phyloP scores from a whole-genome alignment of 805 yeast species.

The Candida xiaguanensis region DNA sequence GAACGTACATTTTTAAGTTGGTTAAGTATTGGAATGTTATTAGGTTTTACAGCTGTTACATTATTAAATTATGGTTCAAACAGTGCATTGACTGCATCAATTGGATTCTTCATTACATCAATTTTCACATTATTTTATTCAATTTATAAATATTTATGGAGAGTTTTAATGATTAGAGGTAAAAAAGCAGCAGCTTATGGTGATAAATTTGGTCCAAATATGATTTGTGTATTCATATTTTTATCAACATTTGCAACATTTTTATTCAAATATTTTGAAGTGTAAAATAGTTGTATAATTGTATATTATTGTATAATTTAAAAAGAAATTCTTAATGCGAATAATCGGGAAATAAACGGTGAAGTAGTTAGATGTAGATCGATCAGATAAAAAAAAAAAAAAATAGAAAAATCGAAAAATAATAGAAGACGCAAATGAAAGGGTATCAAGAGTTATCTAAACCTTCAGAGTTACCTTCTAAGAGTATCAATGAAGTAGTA shows the following conservation, averaged over 20 bases:
- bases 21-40: slow-evolving; percentile 84
- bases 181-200: slow-evolving; percentile 83
- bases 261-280: slow-evolving; percentile 45
- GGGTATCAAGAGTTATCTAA: background rate
- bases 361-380: background rate
- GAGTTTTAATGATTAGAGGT: slow-evolving; percentile 78
- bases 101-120: slow-evolving; percentile 83
- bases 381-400: slow-evolving; percentile 2
- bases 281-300: background rate
- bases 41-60: slow-evolving; percentile 87
- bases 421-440: background rate
- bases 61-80: slow-evolving; percentile 79
- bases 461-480: slow-evolving; percentile 3
- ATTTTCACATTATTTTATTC: slow-evolving; percentile 71
- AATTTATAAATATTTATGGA: slow-evolving; percentile 68
- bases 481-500: slow-evolving; percentile 5
- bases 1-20: slow-evolving; percentile 93
- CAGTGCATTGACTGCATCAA: slow-evolving; percentile 71
- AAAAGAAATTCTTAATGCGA: background rate
- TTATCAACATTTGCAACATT: slow-evolving; percentile 64
- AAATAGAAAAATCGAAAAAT: background rate
- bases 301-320: background rate
- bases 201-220: slow-evolving; percentile 82
- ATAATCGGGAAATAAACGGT: background rate
- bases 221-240: slow-evolving; percentile 72